Conservation (phyloP, 2,329 filamentous ascomycete genomes). For the Zasmidium angulare region DNA sequence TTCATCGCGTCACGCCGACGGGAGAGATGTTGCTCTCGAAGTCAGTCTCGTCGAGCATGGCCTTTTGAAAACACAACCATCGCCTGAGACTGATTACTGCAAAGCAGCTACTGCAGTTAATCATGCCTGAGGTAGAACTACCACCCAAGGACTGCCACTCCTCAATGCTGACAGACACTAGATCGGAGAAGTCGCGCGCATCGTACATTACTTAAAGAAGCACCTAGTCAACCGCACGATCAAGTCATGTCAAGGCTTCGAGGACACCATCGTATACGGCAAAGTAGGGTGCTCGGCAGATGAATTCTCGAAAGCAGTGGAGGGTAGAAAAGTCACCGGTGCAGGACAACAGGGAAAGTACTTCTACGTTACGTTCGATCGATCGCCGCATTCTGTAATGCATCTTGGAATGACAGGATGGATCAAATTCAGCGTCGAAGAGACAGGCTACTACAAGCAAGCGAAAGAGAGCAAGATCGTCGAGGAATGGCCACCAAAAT, state of each 20-base stretch:
- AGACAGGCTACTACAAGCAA: slow-evolving; percentile 76
- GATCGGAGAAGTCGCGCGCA: slow-evolving; percentile 68
- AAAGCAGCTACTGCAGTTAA: background rate
- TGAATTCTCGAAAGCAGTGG: slow-evolving; percentile 71
- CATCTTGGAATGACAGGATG: slow-evolving; percentile 63
- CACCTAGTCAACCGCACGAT: slow-evolving; percentile 84
- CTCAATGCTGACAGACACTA: slow-evolving; percentile 22
- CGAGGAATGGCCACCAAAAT: slow-evolving; percentile 77
- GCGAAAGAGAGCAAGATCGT: slow-evolving; percentile 53
- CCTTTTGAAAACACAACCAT: background rate
- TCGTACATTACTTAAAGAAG: slow-evolving; percentile 80
- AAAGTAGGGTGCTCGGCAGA: slow-evolving; percentile 80
- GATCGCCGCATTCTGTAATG: slow-evolving; percentile 73
- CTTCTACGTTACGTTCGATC: slow-evolving; percentile 82
- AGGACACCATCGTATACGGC: slow-evolving; percentile 85
- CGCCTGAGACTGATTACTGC: background rate
- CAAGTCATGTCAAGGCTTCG: slow-evolving; percentile 65
- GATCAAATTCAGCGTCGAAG: slow-evolving; percentile 80
- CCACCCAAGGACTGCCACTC: background rate
- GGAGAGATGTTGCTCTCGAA: background rate
- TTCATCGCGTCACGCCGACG: background rate
- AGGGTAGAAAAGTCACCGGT: slow-evolving; percentile 68
- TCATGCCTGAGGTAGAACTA: slow-evolving; percentile 20
- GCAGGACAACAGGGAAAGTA: slow-evolving; percentile 94
- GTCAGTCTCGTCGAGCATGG: background rate